These are phyloP conservation scores for Spongospora subterranea DNA, from an alignment of 208 protist species.

Conservation along the genomic window DNA sequence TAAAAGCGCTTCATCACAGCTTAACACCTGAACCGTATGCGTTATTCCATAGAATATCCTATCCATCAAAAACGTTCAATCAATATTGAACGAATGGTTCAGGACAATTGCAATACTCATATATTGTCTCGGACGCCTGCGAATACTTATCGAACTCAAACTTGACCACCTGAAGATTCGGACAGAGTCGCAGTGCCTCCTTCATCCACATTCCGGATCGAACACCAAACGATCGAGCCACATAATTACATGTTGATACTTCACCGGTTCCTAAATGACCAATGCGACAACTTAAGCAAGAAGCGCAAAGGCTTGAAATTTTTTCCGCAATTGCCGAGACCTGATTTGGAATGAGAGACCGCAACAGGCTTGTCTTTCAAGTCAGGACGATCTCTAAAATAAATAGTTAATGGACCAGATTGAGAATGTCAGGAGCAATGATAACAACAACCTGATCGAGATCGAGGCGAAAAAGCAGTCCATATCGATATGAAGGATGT, in stretches of 20 bases:
- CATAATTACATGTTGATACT: conserved; percentile 52
- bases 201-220: conserved; percentile 50
- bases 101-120: background rate
- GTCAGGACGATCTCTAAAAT: conserved; percentile 38
- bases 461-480: conserved; percentile 54
- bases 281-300: too few relatives aligned
- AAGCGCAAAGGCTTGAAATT: too few relatives aligned
- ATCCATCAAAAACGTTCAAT: too few relatives aligned
- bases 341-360: conserved; percentile 40
- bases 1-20: conserved; percentile 20
- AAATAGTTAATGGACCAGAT: background rate
- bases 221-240: conserved; percentile 32
- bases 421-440: too few relatives aligned
- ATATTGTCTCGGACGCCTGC: background rate
- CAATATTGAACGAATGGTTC: background rate
- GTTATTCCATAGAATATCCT: background rate
- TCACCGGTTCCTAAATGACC: background rate
- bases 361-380: conserved; percentile 17
- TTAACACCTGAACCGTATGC: conserved; percentile 26
- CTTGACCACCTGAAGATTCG: conserved; percentile 1
- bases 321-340: too few relatives aligned
- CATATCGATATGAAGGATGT: conserved; percentile 55
- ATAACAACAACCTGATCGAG: background rate
- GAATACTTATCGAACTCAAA: conserved; percentile 53
- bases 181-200: background rate